Evolutionary conservation across 495 filamentous ascomycete genomes (phyloP).

Genomic region (Penicillium fimorum): DNA sequence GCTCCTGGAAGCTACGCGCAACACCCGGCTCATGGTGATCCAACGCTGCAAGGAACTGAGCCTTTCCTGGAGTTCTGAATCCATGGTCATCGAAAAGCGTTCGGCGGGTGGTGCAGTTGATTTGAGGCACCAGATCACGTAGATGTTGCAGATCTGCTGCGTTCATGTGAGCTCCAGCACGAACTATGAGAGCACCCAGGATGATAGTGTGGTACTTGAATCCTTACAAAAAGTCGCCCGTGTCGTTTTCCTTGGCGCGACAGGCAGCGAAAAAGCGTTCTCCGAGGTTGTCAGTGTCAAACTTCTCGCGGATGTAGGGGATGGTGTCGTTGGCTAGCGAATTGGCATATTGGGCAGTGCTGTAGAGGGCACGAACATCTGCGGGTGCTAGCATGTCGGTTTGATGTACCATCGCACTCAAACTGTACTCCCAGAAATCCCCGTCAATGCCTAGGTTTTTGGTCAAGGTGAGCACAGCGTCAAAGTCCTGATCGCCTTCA

Average conservation of each 20-base stretch:
- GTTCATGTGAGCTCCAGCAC: neutral
- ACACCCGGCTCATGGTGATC: constrained; percentile 8
- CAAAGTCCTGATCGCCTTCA: constrained; percentile 8
- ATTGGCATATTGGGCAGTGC: neutral
- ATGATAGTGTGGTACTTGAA: constrained; percentile 8
- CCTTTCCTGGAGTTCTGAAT: constrained; percentile 5
- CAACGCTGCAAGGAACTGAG: constrained; percentile 11
- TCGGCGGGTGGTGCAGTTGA: neutral
- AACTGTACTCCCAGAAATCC: neutral
- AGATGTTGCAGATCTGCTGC: constrained; percentile 2
- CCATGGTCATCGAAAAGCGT: neutral
- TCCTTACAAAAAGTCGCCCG: neutral
- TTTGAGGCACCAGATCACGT: neutral
- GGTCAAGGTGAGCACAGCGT: neutral
- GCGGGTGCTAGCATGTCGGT: constrained; percentile 2
- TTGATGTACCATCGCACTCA: neutral
- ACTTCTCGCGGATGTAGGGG: constrained; percentile 4
- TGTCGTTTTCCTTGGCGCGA: neutral
- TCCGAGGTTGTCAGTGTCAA: neutral
- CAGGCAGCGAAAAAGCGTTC: neutral
- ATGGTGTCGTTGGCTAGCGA: neutral
- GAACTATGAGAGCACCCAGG: constrained; percentile 8
- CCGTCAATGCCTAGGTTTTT: neutral
- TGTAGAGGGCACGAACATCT: neutral
- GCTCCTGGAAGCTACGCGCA: constrained; percentile 2